phyloP scores from a whole-genome alignment of 306 rosid species.

The Vachellia collinsii region DNA sequence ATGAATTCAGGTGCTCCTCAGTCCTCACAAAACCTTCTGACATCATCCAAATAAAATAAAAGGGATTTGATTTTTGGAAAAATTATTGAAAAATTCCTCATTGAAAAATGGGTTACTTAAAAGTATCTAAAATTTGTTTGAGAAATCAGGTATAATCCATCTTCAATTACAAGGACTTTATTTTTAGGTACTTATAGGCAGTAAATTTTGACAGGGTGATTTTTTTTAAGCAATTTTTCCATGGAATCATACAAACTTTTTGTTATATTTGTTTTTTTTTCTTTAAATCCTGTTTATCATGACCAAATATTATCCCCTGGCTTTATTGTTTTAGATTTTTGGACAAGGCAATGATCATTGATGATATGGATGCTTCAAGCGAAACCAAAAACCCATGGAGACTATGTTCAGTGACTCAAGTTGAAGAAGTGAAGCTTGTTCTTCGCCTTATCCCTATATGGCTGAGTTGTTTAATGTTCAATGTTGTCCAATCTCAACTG shows the following conservation, averaged over 20 bases:
- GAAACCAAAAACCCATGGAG: conserved; percentile 68
- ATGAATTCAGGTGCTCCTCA: conserved; percentile 52
- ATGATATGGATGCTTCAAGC: conserved; percentile 49
- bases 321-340: conserved; percentile 43
- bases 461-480: conserved; percentile 68
- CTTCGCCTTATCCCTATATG: conserved; percentile 71
- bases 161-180: too few relatives aligned
- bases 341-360: conserved; percentile 71
- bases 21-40: background rate
- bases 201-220: too few relatives aligned
- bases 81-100: background rate
- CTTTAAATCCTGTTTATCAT: background rate
- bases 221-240: too few relatives aligned
- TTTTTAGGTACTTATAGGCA: too few relatives aligned
- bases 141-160: background rate
- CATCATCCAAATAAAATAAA: background rate
- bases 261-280: too few relatives aligned
- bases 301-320: too few relatives aligned
- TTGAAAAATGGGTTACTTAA: background rate
- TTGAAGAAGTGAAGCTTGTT: conserved; percentile 74
- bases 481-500: conserved; percentile 50
- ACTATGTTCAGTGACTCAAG: conserved; percentile 68
- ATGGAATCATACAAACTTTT: background rate
- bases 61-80: background rate
- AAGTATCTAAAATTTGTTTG: background rate